These are phyloP conservation scores for Kodamaea kakaduensis DNA, from an alignment of 805 yeast genomes.

Conservation along the genomic window DNA sequence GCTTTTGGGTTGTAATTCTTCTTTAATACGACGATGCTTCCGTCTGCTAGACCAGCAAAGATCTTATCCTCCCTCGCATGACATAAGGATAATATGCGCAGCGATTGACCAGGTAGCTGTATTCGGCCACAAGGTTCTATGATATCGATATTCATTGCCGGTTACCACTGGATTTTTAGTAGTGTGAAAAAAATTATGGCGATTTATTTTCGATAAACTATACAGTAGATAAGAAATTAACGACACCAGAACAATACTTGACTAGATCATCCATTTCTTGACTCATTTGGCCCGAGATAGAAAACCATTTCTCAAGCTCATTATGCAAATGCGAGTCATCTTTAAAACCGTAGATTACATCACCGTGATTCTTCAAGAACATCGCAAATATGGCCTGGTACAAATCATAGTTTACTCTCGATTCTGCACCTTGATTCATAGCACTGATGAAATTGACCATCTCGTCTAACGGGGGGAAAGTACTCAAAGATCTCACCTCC, in stretches of 20 bases:
- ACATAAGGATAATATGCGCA: slow-evolving; percentile 23
- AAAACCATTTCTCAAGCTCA: slow-evolving; percentile 50
- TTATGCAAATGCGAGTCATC: slow-evolving; percentile 36
- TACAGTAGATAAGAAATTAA: slow-evolving; percentile 53
- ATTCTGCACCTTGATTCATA: slow-evolving; percentile 51
- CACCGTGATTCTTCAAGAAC: slow-evolving; percentile 78
- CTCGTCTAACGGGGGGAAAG: slow-evolving; percentile 65
- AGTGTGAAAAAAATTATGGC: background rate
- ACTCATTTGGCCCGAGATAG: slow-evolving; percentile 36
- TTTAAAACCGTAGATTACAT: slow-evolving; percentile 49
- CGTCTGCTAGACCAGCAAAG: slow-evolving; percentile 33
- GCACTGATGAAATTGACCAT: slow-evolving; percentile 64
- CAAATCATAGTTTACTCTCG: slow-evolving; percentile 66
- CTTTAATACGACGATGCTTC: slow-evolving; percentile 29
- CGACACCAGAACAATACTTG: slow-evolving; percentile 79
- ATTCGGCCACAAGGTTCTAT: slow-evolving; percentile 35
- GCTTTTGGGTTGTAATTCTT: slow-evolving; percentile 10
- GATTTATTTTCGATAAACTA: slow-evolving; percentile 12
- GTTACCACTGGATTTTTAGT: too few species aligned
- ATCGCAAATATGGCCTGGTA: slow-evolving; percentile 76
- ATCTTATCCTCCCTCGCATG: slow-evolving; percentile 16
- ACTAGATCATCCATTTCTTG: slow-evolving; percentile 60
- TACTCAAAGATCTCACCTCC: slow-evolving; percentile 76
- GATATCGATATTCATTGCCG: slow-evolving; percentile 39
- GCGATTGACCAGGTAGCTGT: slow-evolving; percentile 19